A percentile compares a stretch with the other conserved stretches of the same genome.
phyloP scores from a whole-genome alignment of 352 stramenopile genomes.

The Phytophthora multivora region DNA sequence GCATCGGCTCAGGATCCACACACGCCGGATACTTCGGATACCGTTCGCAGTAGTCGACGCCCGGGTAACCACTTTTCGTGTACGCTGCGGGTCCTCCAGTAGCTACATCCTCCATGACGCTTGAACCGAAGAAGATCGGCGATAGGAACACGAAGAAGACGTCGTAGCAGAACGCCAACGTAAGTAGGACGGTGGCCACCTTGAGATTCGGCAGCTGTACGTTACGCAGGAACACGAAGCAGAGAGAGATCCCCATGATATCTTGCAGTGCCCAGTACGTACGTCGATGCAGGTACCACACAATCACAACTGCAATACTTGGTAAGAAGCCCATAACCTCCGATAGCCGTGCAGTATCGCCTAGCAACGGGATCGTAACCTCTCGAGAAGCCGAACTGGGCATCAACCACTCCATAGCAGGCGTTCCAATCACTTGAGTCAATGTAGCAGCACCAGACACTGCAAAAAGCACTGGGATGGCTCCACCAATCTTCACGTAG shows the following conservation, averaged over 20 bases:
- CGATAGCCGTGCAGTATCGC: constrained; percentile 45
- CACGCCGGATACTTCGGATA: constrained; percentile 66
- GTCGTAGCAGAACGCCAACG: constrained; percentile 94
- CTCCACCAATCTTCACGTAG: constrained; percentile 62
- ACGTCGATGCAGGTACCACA: constrained; percentile 71
- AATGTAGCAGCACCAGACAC: constrained; percentile 57
- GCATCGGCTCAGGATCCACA: constrained; percentile 87
- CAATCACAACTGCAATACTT: constrained; percentile 41
- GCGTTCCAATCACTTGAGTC: constrained; percentile 56
- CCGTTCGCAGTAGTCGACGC: constrained; percentile 77
- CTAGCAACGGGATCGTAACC: constrained; percentile 40
- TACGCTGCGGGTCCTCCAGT: constrained; percentile 83
- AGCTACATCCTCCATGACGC: constrained; percentile 95
- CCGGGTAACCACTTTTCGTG: constrained; percentile 67
- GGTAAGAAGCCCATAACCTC: constrained; percentile 54
- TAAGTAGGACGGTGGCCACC: constrained; percentile 89
- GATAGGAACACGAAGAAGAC: constrained; percentile 97
- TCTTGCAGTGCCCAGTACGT: constrained; percentile 91
- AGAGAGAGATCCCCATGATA: constrained; percentile 92
- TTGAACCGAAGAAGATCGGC: constrained; percentile 85
- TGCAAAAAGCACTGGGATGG: constrained; percentile 75
- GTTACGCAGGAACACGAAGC: constrained; percentile 91
- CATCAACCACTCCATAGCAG: constrained; percentile 40
- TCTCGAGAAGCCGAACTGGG: constrained; percentile 42
- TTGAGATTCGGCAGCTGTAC: constrained; percentile 93